Evolutionary conservation across 176 grass and related monocot species (phyloP).

Genomic region (Typha latifolia): DNA sequence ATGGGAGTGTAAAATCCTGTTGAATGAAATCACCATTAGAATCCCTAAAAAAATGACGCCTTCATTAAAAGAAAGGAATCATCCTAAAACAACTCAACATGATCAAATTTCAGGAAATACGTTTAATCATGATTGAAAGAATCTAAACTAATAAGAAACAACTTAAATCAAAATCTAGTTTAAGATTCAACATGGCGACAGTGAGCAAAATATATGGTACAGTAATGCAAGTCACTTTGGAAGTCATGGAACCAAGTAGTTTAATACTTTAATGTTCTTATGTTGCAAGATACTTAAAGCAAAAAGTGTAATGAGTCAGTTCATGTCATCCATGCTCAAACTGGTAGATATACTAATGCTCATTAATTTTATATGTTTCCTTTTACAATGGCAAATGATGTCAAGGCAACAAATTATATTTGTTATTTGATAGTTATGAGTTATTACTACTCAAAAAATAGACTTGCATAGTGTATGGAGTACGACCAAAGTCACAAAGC

Average conservation of each 20-base stretch:
- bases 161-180: not conserved
- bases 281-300: no score
- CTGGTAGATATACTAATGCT: no score
- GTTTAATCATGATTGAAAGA: not conserved
- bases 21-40: not conserved
- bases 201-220: not conserved
- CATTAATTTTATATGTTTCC: no score
- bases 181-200: not conserved
- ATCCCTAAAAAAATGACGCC: not conserved
- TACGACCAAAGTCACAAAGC: not conserved
- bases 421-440: not conserved
- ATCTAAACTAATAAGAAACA: not conserved
- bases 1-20: constrained; percentile 74
- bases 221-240: not conserved
- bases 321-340: no score
- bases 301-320: no score
- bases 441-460: not conserved
- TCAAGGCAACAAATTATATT: no score
- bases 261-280: no score
- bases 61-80: not conserved
- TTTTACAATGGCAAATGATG: no score
- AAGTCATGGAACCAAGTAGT: no score
- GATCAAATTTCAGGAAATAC: not conserved
- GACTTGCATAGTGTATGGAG: not conserved
- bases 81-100: not conserved